Percentiles rank a stretch among this genome's conserved stretches.
Evolutionary conservation across 2,329 filamentous ascomycete species (phyloP).

Genomic region (Exophiala bonariae): DNA sequence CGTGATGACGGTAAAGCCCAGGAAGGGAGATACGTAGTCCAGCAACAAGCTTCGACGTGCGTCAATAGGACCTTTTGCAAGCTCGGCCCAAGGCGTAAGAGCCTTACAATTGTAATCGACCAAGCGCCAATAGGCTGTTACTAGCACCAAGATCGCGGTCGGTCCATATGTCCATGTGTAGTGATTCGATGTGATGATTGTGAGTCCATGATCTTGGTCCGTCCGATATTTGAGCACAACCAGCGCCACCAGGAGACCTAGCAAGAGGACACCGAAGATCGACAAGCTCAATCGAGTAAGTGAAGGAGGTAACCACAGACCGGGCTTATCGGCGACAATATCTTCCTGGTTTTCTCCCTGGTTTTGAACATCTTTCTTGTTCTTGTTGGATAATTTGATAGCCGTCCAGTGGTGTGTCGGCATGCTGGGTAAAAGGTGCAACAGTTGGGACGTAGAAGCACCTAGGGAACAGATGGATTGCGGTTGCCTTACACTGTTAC

Average conservation of each 20-base stretch:
- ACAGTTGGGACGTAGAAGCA: too few species aligned
- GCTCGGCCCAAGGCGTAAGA: constrained; percentile 32
- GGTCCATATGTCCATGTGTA: constrained; percentile 18
- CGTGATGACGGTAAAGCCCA: constrained; percentile 24
- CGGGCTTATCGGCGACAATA: too few species aligned
- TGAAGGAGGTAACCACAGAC: too few species aligned
- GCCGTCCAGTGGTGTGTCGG: too few species aligned
- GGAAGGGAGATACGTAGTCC: constrained; percentile 32
- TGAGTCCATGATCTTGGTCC: not conserved
- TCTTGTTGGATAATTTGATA: too few species aligned
- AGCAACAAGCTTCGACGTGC: constrained; percentile 28
- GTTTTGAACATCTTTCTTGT: too few species aligned
- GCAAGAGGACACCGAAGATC: too few species aligned
- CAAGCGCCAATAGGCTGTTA: constrained; percentile 30
- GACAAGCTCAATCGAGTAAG: too few species aligned
- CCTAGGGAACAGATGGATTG: too few species aligned
- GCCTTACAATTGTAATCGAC: constrained; percentile 32
- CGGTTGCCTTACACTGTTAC: too few species aligned
- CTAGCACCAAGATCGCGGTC: constrained; percentile 30
- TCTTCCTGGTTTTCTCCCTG: too few species aligned
- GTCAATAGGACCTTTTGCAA: constrained; percentile 22
- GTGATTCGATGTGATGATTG: constrained; percentile 8
- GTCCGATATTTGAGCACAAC: not conserved
- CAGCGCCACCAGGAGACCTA: not conserved
- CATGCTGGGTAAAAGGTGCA: too few species aligned